These are phyloP conservation scores for Trapa incisa DNA, from an alignment of 345 rosid genomes.

Conservation along the genomic window DNA sequence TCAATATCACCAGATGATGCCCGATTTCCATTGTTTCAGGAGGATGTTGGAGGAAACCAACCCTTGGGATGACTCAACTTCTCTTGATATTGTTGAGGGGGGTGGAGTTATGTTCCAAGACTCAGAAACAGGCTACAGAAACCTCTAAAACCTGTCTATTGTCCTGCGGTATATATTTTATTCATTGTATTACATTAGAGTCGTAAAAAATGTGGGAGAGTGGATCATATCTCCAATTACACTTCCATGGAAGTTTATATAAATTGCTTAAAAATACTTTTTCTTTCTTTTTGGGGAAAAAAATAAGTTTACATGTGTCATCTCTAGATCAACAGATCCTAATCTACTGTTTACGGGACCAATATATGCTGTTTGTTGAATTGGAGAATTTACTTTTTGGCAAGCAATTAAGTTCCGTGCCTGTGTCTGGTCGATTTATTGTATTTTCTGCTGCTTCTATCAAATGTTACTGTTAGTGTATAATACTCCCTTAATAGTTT, in stretches of 20 bases:
- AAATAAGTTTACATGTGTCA: background rate
- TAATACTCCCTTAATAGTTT: too few species aligned
- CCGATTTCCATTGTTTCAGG: slow-evolving; percentile 42
- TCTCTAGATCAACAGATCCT: too few species aligned
- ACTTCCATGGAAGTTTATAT: background rate
- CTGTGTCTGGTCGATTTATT: too few species aligned
- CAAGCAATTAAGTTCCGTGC: too few species aligned
- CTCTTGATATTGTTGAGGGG: background rate
- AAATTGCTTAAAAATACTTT: background rate
- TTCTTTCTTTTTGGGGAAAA: background rate
- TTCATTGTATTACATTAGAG: background rate
- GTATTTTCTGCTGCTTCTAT: too few species aligned
- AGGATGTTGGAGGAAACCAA: background rate
- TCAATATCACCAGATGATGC: slow-evolving; percentile 13
- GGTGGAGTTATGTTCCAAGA: background rate
- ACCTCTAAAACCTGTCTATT: background rate
- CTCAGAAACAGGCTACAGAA: background rate
- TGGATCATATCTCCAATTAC: background rate
- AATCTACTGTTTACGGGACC: too few species aligned
- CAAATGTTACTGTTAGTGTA: too few species aligned
- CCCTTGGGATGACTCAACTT: background rate
- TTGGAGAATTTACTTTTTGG: too few species aligned
- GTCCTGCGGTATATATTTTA: background rate
- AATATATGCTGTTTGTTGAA: too few species aligned
- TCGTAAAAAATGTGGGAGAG: too few species aligned